A percentile compares a stretch with the other conserved stretches of the same genome.
Evolutionary conservation across 306 rosid genomes (phyloP).

Genomic region (Cotoneaster glaucophyllus): DNA sequence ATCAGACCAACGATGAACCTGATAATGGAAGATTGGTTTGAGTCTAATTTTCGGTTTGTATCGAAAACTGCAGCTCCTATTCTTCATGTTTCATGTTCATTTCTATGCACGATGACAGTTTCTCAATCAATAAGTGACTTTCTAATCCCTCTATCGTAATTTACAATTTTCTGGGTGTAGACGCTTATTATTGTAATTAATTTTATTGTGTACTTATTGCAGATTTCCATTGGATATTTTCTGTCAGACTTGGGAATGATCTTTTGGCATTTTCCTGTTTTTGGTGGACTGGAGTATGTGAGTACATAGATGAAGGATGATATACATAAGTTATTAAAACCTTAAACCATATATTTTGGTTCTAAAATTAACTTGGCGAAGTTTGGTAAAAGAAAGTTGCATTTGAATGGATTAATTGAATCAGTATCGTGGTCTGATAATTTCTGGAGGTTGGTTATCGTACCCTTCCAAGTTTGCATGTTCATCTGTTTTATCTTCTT

Average conservation of each 20-base stretch:
- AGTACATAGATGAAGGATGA: slow-evolving; percentile 27
- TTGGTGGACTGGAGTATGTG: slow-evolving; percentile 91
- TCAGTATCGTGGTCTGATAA: not conserved
- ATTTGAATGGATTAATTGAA: not conserved
- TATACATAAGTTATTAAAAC: not conserved
- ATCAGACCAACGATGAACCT: not conserved
- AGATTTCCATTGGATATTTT: slow-evolving; percentile 87
- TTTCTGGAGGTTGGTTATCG: not conserved
- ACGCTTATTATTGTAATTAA: not conserved
- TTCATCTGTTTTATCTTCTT: slow-evolving; percentile 14
- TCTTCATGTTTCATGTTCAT: not conserved
- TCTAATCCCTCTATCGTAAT: not conserved
- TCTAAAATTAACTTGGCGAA: not conserved
- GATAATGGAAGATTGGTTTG: not conserved
- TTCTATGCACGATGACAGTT: not conserved
- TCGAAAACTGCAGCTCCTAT: not conserved
- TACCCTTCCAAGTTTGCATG: not conserved
- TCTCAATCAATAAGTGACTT: not conserved
- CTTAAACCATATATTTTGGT: not conserved
- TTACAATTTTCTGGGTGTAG: not conserved
- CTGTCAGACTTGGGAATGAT: slow-evolving; percentile 77
- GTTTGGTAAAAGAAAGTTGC: not conserved
- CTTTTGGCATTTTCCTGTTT: slow-evolving; percentile 71
- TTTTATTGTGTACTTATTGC: slow-evolving; percentile 17
- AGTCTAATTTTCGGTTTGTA: not conserved